A percentile compares a stretch with the other conserved stretches of the same genome.
phyloP scores from a whole-genome alignment of 2,329 filamentous ascomycete species.

The Mariannaea sp. region DNA sequence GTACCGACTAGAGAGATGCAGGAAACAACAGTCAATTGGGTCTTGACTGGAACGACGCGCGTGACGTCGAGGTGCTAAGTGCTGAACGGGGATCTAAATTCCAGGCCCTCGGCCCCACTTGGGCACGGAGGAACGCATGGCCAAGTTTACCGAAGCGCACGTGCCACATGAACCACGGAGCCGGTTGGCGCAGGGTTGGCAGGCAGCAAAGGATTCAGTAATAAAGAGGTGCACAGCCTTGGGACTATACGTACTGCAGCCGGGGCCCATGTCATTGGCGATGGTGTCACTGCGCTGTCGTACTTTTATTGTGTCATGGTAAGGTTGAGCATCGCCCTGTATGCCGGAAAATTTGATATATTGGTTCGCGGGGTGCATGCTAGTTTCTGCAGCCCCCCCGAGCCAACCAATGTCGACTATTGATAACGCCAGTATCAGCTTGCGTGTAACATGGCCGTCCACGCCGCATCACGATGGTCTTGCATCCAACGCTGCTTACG shows the following conservation, averaged over 20 bases:
- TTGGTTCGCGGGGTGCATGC: background rate
- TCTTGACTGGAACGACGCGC: constrained; percentile 17
- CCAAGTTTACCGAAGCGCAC: constrained; percentile 30
- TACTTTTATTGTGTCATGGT: background rate
- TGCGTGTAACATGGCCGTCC: background rate
- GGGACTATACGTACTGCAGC: background rate
- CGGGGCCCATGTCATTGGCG: background rate
- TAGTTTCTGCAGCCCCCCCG: background rate
- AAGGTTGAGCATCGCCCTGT: background rate
- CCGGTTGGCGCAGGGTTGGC: constrained; percentile 10
- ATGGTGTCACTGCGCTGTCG: constrained; percentile 7
- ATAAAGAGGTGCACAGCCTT: constrained; percentile 5
- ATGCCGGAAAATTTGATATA: constrained; percentile 3
- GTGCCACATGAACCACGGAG: constrained; percentile 29
- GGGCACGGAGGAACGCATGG: constrained; percentile 22
- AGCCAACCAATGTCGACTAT: background rate
- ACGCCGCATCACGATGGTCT: background rate
- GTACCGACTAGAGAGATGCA: background rate
- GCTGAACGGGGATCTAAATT: constrained; percentile 30
- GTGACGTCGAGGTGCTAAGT: constrained; percentile 28
- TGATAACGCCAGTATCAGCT: constrained; percentile 13
- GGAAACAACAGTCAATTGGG: constrained; percentile 2
- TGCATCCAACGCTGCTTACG: background rate
- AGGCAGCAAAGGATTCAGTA: constrained; percentile 11
- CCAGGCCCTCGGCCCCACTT: constrained; percentile 33